Evolutionary conservation across 2,329 filamentous ascomycete species (phyloP).

Genomic region (Aspergillus oerlinghausenensis): DNA sequence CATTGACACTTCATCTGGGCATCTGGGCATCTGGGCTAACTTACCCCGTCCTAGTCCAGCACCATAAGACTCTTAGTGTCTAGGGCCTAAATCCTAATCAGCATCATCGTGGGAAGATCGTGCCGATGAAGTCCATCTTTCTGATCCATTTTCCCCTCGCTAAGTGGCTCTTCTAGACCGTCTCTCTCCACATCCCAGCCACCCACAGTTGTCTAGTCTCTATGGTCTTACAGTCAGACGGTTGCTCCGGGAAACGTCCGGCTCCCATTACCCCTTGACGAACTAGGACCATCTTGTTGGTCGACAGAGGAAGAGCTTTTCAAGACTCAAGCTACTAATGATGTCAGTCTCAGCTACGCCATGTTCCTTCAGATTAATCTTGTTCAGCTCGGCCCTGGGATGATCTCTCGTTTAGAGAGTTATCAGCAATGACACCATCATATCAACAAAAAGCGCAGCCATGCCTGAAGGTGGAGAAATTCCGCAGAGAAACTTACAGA

Average conservation of each 20-base stretch:
- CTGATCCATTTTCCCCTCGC: constrained; percentile 4
- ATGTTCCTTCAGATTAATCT: neutral
- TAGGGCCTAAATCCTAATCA: neutral
- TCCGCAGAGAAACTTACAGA: neutral
- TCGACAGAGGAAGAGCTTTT: neutral
- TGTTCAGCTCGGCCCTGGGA: neutral
- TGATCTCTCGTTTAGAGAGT: neutral
- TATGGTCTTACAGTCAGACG: constrained; percentile 19
- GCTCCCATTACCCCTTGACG: constrained; percentile 1
- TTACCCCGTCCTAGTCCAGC: neutral
- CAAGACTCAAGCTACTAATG: neutral
- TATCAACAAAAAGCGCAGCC: neutral
- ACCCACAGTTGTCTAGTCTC: constrained; percentile 17
- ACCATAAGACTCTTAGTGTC: neutral
- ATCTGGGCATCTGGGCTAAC: neutral
- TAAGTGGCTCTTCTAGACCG: constrained; percentile 1
- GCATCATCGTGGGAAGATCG: constrained; percentile 12
- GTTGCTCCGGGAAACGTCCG: constrained; percentile 13
- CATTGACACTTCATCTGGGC: neutral
- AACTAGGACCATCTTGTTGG: neutral
- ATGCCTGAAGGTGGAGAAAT: neutral
- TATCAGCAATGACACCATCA: neutral
- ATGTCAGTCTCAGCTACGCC: constrained; percentile 8
- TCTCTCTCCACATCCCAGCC: constrained; percentile 14
- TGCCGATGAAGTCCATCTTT: constrained; percentile 7